phyloP scores from a whole-genome alignment of 1,284 basidiomycete species.

The Boletus holoroseus region DNA sequence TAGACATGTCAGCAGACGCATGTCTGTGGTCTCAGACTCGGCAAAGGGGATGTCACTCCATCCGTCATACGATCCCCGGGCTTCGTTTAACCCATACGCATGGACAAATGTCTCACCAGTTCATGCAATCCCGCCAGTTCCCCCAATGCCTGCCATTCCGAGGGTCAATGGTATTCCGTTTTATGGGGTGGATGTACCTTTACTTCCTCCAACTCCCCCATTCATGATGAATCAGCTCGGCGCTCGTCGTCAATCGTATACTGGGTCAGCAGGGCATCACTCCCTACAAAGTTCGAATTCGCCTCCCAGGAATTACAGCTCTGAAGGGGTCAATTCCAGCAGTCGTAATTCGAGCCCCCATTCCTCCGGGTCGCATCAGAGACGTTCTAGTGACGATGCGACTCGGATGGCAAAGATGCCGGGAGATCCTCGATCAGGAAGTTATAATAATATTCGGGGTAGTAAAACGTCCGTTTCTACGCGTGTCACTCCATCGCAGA shows the following conservation, averaged over 20 bases:
- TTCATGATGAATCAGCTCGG: constrained; percentile 63
- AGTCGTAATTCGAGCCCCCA: constrained; percentile 20
- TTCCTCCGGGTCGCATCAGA: constrained; percentile 26
- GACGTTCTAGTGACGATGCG: constrained; percentile 32
- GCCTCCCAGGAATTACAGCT: constrained; percentile 25
- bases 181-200: constrained; percentile 50
- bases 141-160: constrained; percentile 25
- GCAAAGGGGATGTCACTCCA: constrained; percentile 34
- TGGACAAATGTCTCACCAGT: constrained; percentile 30
- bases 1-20: constrained; percentile 38
- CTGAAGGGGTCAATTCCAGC: constrained; percentile 17
- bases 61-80: constrained; percentile 31
- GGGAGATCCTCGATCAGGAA: constrained; percentile 16
- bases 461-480: constrained; percentile 8
- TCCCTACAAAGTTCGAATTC: constrained; percentile 22
- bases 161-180: constrained; percentile 33
- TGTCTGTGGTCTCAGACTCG: constrained; percentile 41
- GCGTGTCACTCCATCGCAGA: constrained; percentile 10
- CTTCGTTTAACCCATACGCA: constrained; percentile 37
- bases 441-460: constrained; percentile 18
- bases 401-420: constrained; percentile 9
- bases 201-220: constrained; percentile 67
- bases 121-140: constrained; percentile 28
- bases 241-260: constrained; percentile 22
- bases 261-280: constrained; percentile 20